These are phyloP conservation scores for Striga hermonthica DNA, from an alignment of 305 asterid species.

Conservation along the genomic window DNA sequence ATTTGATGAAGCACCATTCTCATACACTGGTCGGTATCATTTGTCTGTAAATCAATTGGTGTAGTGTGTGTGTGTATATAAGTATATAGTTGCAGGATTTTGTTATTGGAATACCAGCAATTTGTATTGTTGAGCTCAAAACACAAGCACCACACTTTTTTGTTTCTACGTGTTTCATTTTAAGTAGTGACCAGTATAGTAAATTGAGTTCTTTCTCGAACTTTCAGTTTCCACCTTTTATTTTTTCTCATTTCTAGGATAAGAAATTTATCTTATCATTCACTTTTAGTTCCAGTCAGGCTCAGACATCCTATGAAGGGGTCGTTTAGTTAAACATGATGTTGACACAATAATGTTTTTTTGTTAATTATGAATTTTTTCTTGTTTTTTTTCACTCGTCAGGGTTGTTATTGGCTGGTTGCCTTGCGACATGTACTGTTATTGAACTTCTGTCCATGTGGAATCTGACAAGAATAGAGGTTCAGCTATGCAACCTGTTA, in stretches of 20 bases:
- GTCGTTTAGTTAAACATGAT: too few species aligned
- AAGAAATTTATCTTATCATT: too few species aligned
- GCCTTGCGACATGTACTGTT: conserved; percentile 66
- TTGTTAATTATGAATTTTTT: conserved; percentile 17
- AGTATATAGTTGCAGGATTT: conserved; percentile 21
- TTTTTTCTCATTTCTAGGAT: too few species aligned
- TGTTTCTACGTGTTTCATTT: conserved; percentile 15
- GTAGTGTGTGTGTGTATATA: conserved; percentile 16
- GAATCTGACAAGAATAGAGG: conserved; percentile 97
- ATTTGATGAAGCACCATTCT: conserved; percentile 54
- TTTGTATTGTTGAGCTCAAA: neutral
- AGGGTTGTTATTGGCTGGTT: conserved; percentile 61
- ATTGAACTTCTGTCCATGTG: conserved; percentile 95
- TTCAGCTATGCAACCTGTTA: conserved; percentile 80
- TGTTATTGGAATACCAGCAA: neutral
- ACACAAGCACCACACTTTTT: neutral
- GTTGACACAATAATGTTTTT: neutral
- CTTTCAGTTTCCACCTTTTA: neutral
- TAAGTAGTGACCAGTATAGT: conserved; percentile 1
- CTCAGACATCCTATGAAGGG: conserved; percentile 7
- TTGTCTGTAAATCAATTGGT: conserved; percentile 17
- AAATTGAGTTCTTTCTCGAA: neutral
- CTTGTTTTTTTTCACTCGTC: conserved; percentile 22
- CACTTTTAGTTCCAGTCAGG: neutral
- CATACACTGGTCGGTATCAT: conserved; percentile 57